phyloP scores from a whole-genome alignment of 2,329 filamentous ascomycete species.

The Tolypocladium tropicale region DNA sequence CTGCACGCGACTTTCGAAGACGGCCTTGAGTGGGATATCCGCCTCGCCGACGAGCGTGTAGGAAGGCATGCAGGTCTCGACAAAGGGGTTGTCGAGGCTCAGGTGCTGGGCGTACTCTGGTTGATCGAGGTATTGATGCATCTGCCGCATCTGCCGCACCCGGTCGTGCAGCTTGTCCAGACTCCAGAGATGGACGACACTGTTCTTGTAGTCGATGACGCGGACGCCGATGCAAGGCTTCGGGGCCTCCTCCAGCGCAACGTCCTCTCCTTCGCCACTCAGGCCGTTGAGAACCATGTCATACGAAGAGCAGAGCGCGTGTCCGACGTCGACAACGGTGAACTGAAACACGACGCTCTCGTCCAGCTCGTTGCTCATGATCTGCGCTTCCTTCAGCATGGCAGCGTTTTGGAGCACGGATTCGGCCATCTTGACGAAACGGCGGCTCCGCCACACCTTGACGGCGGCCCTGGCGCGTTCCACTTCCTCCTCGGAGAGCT shows the following conservation, averaged over 20 bases:
- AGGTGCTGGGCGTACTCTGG: slow-evolving; percentile 93
- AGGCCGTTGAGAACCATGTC: slow-evolving; percentile 92
- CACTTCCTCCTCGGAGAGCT: slow-evolving; percentile 62
- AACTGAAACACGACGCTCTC: slow-evolving; percentile 94
- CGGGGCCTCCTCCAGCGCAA: slow-evolving; percentile 65
- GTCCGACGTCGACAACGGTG: slow-evolving; percentile 78
- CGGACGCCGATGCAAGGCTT: slow-evolving; percentile 89
- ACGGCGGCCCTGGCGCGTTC: slow-evolving; percentile 56
- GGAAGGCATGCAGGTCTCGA: slow-evolving; percentile 80
- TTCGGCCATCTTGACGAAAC: slow-evolving; percentile 91
- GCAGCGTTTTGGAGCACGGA: slow-evolving; percentile 80
- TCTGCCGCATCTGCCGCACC: slow-evolving; percentile 85
- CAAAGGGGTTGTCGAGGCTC: slow-evolving; percentile 85
- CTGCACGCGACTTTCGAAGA: slow-evolving; percentile 90
- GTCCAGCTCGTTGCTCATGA: slow-evolving; percentile 95
- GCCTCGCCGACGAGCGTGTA: slow-evolving; percentile 90
- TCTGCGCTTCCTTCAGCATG: slow-evolving; percentile 85
- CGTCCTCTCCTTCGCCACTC: slow-evolving; percentile 72
- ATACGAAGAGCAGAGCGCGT: slow-evolving; percentile 85
- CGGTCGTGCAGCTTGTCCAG: slow-evolving; percentile 83
- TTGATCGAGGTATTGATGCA: slow-evolving; percentile 92
- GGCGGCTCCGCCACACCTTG: slow-evolving; percentile 69
- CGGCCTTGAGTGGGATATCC: slow-evolving; percentile 82
- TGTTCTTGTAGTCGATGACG: slow-evolving; percentile 82
- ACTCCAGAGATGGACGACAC: slow-evolving; percentile 87